Percentiles rank a stretch among this genome's conserved stretches.
These are phyloP conservation scores for Solanum sejunctum DNA, from an alignment of 257 asterid species.

Conservation along the genomic window DNA sequence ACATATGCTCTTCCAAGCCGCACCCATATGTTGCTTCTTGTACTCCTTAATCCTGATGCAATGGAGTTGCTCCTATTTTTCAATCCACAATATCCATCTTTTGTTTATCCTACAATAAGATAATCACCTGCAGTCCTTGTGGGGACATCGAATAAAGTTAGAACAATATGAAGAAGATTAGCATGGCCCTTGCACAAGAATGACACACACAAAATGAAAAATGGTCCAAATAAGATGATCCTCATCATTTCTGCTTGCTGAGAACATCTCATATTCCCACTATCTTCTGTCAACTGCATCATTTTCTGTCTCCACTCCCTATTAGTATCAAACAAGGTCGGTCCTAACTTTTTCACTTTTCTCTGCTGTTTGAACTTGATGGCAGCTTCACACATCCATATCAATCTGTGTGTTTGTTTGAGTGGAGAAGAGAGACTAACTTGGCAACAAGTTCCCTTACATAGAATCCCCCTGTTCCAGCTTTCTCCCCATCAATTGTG, in stretches of 20 bases:
- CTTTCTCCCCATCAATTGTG: too few species aligned
- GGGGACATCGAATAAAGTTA: neutral
- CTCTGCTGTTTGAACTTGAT: neutral
- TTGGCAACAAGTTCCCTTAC: neutral
- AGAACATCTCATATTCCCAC: neutral
- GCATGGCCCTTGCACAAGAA: neutral
- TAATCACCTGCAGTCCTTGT: neutral
- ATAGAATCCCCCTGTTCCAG: neutral
- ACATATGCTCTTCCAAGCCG: neutral
- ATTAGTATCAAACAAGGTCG: neutral
- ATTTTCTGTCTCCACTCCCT: neutral
- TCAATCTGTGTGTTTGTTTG: neutral
- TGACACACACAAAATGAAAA: too few species aligned
- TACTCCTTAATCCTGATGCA: neutral
- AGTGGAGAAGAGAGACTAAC: neutral
- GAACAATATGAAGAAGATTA: neutral
- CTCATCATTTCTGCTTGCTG: neutral
- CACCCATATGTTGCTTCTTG: neutral
- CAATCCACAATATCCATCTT: neutral
- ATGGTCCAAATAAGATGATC: neutral
- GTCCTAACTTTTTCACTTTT: neutral
- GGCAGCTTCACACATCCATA: neutral
- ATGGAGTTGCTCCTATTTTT: neutral
- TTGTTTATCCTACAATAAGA: neutral
- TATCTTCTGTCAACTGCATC: neutral